A percentile compares a stretch with the other conserved stretches of the same genome.
phyloP scores from a whole-genome alignment of 2,329 filamentous ascomycete genomes.

The Trichoderma asperellum region DNA sequence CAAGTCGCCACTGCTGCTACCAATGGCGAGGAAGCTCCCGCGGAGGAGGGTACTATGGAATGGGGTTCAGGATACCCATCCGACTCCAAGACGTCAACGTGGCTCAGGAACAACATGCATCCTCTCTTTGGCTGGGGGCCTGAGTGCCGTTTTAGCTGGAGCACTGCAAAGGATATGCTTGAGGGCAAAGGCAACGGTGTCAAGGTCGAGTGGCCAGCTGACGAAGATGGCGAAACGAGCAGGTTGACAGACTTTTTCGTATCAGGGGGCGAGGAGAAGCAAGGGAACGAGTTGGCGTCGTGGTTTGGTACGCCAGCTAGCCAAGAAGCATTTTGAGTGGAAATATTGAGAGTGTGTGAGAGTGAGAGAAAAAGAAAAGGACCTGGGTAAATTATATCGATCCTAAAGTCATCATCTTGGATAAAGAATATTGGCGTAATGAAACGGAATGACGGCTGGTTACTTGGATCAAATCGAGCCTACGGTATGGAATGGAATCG shows the following conservation, averaged over 20 bases:
- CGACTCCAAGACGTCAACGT: slow-evolving; percentile 76
- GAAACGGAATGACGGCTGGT: slow-evolving; percentile 10
- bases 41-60: slow-evolving; percentile 49
- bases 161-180: slow-evolving; percentile 89
- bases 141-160: slow-evolving; percentile 95
- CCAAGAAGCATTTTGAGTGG: slow-evolving; percentile 68
- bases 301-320: slow-evolving; percentile 83
- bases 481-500: slow-evolving; percentile 12
- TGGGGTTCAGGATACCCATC: slow-evolving; percentile 97
- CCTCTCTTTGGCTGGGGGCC: slow-evolving; percentile 93
- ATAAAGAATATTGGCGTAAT: background rate
- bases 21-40: slow-evolving; percentile 39
- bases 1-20: slow-evolving; percentile 36
- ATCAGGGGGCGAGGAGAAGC: slow-evolving; percentile 47
- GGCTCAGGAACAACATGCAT: slow-evolving; percentile 87
- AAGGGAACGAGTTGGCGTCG: slow-evolving; percentile 67
- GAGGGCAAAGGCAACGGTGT: slow-evolving; percentile 71
- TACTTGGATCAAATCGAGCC: background rate
- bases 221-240: slow-evolving; percentile 69
- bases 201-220: slow-evolving; percentile 81
- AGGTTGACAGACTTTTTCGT: slow-evolving; percentile 78
- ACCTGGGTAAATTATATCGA: background rate
- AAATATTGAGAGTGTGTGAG: no score
- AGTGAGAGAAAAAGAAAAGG: background rate
- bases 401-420: background rate